A percentile compares a stretch with the other conserved stretches of the same genome.
Conservation (phyloP, 345 rosid species). For the Euphorbia tirucalli region DNA sequence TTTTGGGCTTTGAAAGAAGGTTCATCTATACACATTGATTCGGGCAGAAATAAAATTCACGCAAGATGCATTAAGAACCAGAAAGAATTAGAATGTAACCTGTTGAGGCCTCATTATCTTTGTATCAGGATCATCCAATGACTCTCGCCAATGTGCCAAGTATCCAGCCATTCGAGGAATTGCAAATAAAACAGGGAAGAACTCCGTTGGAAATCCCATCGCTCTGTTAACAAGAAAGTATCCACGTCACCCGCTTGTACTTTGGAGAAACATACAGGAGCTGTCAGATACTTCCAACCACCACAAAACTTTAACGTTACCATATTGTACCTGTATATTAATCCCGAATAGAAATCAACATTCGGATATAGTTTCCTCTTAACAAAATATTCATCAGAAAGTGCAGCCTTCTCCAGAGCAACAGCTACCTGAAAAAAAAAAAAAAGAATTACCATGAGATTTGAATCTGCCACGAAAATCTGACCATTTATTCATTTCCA, state of each 20-base stretch:
- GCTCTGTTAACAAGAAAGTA: constrained; percentile 48
- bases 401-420: constrained; percentile 95
- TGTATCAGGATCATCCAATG: constrained; percentile 95
- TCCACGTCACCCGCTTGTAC: constrained; percentile 2
- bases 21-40: background rate
- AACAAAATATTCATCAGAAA: constrained; percentile 84
- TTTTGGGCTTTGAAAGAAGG: background rate
- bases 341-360: constrained; percentile 97
- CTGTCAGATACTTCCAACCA: constrained; percentile 1
- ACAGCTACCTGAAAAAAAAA: constrained; percentile 69
- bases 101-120: constrained; percentile 99
- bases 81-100: constrained; percentile 36
- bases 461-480: background rate
- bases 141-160: constrained; percentile 90
- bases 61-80: background rate
- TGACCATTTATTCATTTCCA: background rate
- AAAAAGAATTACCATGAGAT: constrained; percentile 4
- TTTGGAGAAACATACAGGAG: background rate
- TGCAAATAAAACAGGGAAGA: constrained; percentile 88
- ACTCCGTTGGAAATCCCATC: constrained; percentile 97
- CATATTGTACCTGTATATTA: constrained; percentile 67
- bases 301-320: background rate
- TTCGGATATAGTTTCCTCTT: constrained; percentile 94
- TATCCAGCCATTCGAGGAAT: constrained; percentile 99
- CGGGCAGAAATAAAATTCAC: background rate